Base-by-base conservation (phyloP, 108 stramenopile genomes). In the Cyclotella cryptica region DNA sequence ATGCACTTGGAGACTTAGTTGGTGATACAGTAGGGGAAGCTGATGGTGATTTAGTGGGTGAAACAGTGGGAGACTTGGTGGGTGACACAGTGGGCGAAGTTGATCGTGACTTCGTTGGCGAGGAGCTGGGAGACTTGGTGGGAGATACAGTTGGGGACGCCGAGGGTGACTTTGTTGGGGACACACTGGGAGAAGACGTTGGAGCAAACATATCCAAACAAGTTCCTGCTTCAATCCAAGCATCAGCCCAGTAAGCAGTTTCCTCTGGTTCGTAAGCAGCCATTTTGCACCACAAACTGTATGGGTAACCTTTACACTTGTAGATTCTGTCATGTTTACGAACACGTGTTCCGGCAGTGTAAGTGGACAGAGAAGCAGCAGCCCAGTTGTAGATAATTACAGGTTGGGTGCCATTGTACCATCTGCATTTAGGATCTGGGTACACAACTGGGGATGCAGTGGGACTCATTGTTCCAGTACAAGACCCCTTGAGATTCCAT, bases 401-500 rank as follows among this genome's bases (percentile, higher is more conserved):
- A 7, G 64, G 41, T 10, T 43, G 11, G 6, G 41, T 65, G 17
- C 44, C 64, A 44, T 45, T 43, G 64, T 45, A 65, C 41, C 44
- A 69, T 40, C 18, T 39, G 19, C 69, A 69, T 5, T 39, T 45
- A 10, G 13, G 45, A 14, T 14, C 14, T 28, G 46, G 15, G 51
- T 22, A 53, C 24, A 26, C 43, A 18, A 44, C 14, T 15, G 70
- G 70, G 22, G 55, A 11, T n/a, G 28, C 8, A 10, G 70, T 58
- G 6, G 70, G 70, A 9, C 55, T 10, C 9, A 58, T 42, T 7
- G 57, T n/a, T n/a, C n/a, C n/a, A n/a, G n/a, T n/a, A n/a, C n/a
- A n/a, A n/a, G n/a, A n/a, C n/a, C n/a, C n/a, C 39, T 44, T 44
- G 40, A 24, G 30, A 24, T 54, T 71, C 70, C 70, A 71, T 10